Base-by-base conservation (phyloP, 2,329 filamentous ascomycete genomes). In the Cladosporium sp. region DNA sequence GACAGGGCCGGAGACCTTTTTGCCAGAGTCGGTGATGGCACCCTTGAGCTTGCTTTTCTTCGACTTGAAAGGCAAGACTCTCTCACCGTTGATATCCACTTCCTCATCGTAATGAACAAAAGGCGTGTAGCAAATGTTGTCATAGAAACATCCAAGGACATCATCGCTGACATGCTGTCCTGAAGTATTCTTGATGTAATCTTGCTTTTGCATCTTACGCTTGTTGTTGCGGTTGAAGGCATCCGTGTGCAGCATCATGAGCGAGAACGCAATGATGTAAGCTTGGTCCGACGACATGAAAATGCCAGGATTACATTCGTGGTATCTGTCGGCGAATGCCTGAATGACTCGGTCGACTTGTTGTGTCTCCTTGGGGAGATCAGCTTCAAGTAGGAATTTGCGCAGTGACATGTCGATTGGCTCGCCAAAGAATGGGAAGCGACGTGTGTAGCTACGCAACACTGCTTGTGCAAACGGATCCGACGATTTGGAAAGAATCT, bases 211-310 rank as follows among this genome's bases (percentile, higher is more conserved):
- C 95, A 99, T 99, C 80, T 99, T 99, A 78, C 95, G 87, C 81
- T 98, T 98, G 81, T 98, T 98, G 82, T 98, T 99, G 80, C 96
- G 97, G 83, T 99, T 99, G 87, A 98, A 98, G n/a, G 96, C 92
- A 76, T 99, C 95, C 0, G 95, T 98, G 74, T 99, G 95, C 38
- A 99, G 83, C 71, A 99, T 97, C 67, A 99, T 86, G 65, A 99
- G 88, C 1, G 94, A 98, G 76, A 99, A 99, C 18, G 94, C 93
- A 70, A 98, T 94, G 74, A 98, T 97, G 77, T 98, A 97, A n/a
- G 95, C 93, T 79, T 97, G 92, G 74, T 98, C 95, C 60, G 93
- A 88, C 38, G 89, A 90, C 28, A 90, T 86, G 79, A 96, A 99
- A 67, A 99, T 96, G 47, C 95, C 94, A 2, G 95, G 95, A 73